phyloP scores from a whole-genome alignment of 352 stramenopile genomes.

The Phytopythium litorale region DNA sequence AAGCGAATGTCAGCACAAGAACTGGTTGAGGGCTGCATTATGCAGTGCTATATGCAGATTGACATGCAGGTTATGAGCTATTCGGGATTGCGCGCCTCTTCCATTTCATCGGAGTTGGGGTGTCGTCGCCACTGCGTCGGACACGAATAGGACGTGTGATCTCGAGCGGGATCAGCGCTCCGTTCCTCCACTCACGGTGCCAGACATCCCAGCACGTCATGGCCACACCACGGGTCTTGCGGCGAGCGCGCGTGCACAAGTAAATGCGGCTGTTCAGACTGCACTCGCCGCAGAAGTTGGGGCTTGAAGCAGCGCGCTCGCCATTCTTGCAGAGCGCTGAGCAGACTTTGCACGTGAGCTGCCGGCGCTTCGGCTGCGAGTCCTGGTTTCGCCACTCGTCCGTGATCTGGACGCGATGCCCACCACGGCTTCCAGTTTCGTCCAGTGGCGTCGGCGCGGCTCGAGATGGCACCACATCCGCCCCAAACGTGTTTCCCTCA shows the following conservation, averaged over 20 bases:
- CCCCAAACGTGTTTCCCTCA: conserved; percentile 14
- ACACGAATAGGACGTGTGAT: neutral
- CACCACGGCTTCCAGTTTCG: no score
- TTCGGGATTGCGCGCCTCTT: no score
- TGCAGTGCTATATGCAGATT: no score
- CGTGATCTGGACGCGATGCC: neutral
- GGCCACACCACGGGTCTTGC: neutral
- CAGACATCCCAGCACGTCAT: neutral
- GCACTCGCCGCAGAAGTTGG: neutral
- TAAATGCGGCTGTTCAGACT: neutral
- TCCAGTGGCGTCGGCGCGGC: neutral
- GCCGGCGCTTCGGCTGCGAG: neutral
- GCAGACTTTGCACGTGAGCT: neutral
- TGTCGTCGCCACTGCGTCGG: no score
- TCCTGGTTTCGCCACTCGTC: conserved; percentile 4
- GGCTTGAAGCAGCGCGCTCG: neutral
- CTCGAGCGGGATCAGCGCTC: neutral
- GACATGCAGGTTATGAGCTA: no score
- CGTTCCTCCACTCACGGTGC: neutral
- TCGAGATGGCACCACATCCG: no score
- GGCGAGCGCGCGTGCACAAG: neutral
- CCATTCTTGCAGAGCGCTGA: neutral
- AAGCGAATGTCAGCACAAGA: no score
- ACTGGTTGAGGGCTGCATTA: no score
- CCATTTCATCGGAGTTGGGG: no score